Conservation (phyloP, 2,329 filamentous ascomycete species). For the Neonectria neomacrospora region DNA sequence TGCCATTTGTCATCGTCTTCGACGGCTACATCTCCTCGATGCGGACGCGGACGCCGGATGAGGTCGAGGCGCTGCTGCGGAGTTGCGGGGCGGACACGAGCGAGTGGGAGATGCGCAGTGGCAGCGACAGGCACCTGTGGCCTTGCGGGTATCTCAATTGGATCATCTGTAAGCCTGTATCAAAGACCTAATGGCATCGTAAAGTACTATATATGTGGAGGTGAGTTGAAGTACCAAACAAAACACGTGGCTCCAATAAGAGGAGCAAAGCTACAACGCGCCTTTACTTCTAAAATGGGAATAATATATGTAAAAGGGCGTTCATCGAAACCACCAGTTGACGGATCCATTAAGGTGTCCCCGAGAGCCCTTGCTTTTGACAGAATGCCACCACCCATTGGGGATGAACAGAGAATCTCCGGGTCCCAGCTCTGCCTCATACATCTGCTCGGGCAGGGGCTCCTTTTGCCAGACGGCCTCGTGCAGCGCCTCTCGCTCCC, state of each 20-base stretch:
- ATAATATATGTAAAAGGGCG: no score
- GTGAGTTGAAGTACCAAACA: constrained; percentile 7
- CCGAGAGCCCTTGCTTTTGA: constrained; percentile 50
- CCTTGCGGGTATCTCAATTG: constrained; percentile 63
- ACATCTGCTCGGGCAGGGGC: constrained; percentile 47
- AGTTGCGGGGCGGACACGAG: constrained; percentile 58
- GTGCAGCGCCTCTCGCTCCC: constrained; percentile 74
- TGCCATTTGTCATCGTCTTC: constrained; percentile 74
- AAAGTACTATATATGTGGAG: constrained; percentile 16
- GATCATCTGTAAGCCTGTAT: constrained; percentile 59
- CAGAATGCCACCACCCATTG: constrained; percentile 60
- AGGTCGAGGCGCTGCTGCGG: constrained; percentile 70
- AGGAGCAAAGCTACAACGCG: background rate
- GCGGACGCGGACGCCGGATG: constrained; percentile 73
- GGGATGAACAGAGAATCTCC: constrained; percentile 59
- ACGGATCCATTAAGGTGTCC: constrained; percentile 56
- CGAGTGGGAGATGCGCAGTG: constrained; percentile 62
- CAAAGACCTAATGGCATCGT: constrained; percentile 22
- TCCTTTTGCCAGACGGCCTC: constrained; percentile 73
- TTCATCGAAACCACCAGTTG: constrained; percentile 59
- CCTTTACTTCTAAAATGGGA: background rate
- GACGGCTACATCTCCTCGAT: constrained; percentile 76
- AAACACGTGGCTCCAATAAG: background rate
- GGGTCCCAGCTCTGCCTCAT: constrained; percentile 67
- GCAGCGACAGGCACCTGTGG: constrained; percentile 60